phyloP scores from a whole-genome alignment of 768 basidiomycete genomes.

The Naganishia onofrii region DNA sequence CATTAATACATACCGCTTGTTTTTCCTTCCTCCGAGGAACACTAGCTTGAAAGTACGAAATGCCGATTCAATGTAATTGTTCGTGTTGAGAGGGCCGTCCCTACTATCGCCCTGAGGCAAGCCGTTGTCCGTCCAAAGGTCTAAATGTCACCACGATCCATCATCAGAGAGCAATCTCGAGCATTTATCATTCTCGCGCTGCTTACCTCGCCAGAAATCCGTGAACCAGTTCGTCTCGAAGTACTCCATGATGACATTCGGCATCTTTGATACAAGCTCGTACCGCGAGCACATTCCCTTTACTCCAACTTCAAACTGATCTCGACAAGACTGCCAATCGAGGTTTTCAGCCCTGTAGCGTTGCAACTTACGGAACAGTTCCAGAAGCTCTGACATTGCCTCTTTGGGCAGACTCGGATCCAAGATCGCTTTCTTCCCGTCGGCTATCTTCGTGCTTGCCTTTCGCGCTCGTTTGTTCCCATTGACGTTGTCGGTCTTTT shows the following conservation, averaged over 20 bases:
- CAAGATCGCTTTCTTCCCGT: too few species aligned
- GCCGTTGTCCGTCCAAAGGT: neutral
- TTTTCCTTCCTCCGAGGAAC: neutral
- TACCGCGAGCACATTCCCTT: neutral
- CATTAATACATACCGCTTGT: neutral
- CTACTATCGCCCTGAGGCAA: neutral
- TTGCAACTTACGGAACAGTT: neutral
- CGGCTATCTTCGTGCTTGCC: neutral
- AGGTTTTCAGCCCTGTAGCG: neutral
- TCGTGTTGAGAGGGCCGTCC: neutral
- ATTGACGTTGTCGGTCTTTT: neutral
- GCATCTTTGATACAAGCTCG: neutral
- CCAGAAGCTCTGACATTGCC: neutral
- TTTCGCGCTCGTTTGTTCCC: neutral
- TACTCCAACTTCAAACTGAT: neutral
- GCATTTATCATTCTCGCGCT: too few species aligned
- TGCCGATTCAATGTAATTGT: slow-evolving; percentile 1
- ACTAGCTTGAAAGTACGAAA: neutral
- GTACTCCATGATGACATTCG: neutral
- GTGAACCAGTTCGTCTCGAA: slow-evolving; percentile 3
- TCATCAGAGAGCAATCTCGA: neutral
- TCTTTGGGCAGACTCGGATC: neutral
- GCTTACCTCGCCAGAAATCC: neutral
- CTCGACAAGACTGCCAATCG: neutral
- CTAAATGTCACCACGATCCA: neutral